Evolutionary conservation across 768 basidiomycete genomes (phyloP).

Genomic region (Auricularia auricula-judae): DNA sequence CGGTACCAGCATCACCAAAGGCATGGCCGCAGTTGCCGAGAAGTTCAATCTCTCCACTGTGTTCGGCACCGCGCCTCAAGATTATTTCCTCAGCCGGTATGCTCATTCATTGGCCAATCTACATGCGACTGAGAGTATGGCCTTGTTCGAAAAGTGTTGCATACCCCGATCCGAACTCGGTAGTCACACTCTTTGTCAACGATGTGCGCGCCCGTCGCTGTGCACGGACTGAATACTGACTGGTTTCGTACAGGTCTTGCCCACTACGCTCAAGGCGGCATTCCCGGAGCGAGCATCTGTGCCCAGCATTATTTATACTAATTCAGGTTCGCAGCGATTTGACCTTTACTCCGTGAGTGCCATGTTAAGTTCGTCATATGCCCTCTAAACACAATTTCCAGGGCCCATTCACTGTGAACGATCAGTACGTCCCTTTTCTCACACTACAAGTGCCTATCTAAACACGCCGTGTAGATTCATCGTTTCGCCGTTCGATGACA

Average conservation of each 20-base stretch:
- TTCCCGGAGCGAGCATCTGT: slow-evolving; percentile 30
- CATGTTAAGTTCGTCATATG: neutral
- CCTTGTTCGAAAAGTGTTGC: slow-evolving; percentile 34
- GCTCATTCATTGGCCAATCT: slow-evolving; percentile 6
- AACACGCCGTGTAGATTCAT: slow-evolving; percentile 29
- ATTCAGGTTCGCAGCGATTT: slow-evolving; percentile 56
- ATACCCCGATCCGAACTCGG: slow-evolving; percentile 48
- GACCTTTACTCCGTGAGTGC: slow-evolving; percentile 35
- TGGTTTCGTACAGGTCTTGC: slow-evolving; percentile 7
- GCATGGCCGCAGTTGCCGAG: slow-evolving; percentile 40
- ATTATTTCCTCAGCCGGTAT: slow-evolving; percentile 57
- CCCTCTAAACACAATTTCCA: slow-evolving; percentile 9
- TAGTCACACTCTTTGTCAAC: slow-evolving; percentile 46
- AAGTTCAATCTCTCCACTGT: slow-evolving; percentile 49
- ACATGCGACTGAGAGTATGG: neutral
- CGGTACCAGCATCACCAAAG: slow-evolving; percentile 43
- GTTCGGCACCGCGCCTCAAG: slow-evolving; percentile 67
- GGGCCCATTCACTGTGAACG: slow-evolving; percentile 70
- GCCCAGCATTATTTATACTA: slow-evolving; percentile 54
- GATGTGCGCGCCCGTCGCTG: slow-evolving; percentile 22
- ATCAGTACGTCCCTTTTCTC: slow-evolving; percentile 29
- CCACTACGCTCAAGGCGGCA: slow-evolving; percentile 36
- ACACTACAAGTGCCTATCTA: too few species aligned
- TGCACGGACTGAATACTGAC: neutral
- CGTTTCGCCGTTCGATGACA: slow-evolving; percentile 55